Percentiles rank a stretch among this genome's conserved stretches.
Conservation (phyloP, 2,329 filamentous ascomycete genomes). For the Penicillium expansum region DNA sequence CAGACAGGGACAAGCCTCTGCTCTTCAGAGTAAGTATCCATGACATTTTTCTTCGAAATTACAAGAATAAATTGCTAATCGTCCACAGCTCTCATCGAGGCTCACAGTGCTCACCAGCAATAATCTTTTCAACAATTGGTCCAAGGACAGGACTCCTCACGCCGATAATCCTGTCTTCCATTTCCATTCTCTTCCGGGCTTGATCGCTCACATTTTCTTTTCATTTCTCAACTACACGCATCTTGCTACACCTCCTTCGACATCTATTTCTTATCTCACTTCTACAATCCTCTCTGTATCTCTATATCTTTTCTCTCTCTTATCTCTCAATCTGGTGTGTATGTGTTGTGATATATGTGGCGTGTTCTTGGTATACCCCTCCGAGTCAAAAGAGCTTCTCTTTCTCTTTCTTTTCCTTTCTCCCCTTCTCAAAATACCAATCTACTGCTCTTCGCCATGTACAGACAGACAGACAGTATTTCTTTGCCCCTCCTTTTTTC, state of each 20-base stretch:
- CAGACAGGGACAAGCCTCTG: constrained; percentile 51
- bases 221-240: background rate
- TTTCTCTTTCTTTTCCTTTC: constrained; percentile 9
- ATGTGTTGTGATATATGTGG: constrained; percentile 26
- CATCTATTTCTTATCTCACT: constrained; percentile 13
- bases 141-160: constrained; percentile 8
- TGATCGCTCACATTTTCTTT: background rate
- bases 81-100: constrained; percentile 41
- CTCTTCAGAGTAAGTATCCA: constrained; percentile 49
- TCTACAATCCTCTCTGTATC: constrained; percentile 7
- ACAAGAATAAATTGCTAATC: constrained; percentile 13
- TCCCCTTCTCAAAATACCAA: constrained; percentile 2
- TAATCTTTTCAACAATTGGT: constrained; percentile 3
- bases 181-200: constrained; percentile 4
- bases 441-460: constrained; percentile 11
- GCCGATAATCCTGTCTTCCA: background rate
- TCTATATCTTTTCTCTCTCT: constrained; percentile 9
- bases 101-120: constrained; percentile 38
- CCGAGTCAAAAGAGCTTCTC: constrained; percentile 21
- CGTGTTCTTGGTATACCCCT: constrained; percentile 30
- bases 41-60: background rate
- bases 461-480: constrained; percentile 4
- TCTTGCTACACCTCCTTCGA: constrained; percentile 9
- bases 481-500: background rate
- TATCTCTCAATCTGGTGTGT: constrained; percentile 9